Conservation (phyloP, 2,329 filamentous ascomycete genomes). For the Neofusicoccum kwambonambiense region DNA sequence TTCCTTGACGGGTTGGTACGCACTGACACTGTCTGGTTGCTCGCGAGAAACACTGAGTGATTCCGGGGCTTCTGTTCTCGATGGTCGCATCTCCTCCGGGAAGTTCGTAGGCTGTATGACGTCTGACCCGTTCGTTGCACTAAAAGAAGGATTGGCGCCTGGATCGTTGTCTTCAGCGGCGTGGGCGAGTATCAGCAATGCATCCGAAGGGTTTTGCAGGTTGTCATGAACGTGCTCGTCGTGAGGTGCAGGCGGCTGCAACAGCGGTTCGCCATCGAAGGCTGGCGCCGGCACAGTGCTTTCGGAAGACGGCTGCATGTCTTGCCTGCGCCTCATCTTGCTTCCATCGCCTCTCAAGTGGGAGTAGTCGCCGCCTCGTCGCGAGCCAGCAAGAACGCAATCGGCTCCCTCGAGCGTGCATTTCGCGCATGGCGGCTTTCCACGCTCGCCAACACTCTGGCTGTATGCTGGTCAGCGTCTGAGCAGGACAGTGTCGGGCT, state of each 20-base stretch:
- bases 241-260: not conserved
- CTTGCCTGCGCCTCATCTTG: not conserved
- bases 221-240: not conserved
- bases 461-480: not conserved
- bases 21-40: too few species aligned
- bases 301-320: not conserved
- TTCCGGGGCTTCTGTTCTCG: not conserved
- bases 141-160: too few species aligned
- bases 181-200: constrained; percentile 16
- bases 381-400: constrained; percentile 14
- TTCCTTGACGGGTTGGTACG: not conserved
- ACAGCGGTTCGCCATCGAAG: not conserved
- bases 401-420: constrained; percentile 11
- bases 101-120: not conserved
- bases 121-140: not conserved
- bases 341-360: not conserved
- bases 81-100: not conserved
- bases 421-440: constrained; percentile 19
- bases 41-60: not conserved
- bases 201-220: constrained; percentile 18
- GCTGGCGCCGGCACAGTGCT: not conserved
- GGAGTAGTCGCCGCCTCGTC: constrained; percentile 15
- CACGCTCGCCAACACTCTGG: constrained; percentile 14
- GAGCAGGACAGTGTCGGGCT: not conserved
- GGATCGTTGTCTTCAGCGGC: constrained; percentile 8